These are phyloP conservation scores for Podospora conica DNA, from an alignment of 495 filamentous ascomycete genomes.

Conservation along the genomic window DNA sequence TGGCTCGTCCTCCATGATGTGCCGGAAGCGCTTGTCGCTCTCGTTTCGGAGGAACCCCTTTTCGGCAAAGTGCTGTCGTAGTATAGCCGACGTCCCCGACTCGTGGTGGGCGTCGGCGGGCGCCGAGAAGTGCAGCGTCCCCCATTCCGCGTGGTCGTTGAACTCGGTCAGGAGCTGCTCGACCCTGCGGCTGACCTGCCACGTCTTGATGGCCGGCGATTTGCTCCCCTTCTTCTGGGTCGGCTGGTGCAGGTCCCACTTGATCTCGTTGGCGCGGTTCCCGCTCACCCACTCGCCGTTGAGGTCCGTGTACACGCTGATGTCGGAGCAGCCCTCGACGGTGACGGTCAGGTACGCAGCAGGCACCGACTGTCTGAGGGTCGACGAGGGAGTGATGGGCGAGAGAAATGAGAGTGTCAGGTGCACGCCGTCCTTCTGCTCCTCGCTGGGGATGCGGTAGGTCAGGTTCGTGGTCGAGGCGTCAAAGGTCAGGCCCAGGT, in stretches of 20 bases:
- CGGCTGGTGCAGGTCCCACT: conserved; percentile 55
- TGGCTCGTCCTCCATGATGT: conserved; percentile 77
- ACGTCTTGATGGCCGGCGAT: conserved; percentile 41
- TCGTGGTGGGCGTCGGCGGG: conserved; percentile 60
- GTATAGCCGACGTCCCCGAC: conserved; percentile 58
- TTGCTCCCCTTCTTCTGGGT: conserved; percentile 3
- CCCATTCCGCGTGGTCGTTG: conserved; percentile 81
- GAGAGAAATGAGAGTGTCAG: conserved; percentile 83
- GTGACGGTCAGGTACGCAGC: conserved; percentile 77
- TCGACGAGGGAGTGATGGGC: conserved; percentile 88
- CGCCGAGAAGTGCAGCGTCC: conserved; percentile 68
- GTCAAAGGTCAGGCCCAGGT: conserved; percentile 77
- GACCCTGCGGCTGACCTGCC: conserved; percentile 54
- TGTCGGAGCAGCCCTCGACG: conserved; percentile 62
- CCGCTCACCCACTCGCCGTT: conserved; percentile 89
- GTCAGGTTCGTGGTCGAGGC: conserved; percentile 90
- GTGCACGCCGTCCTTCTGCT: conserved; percentile 37
- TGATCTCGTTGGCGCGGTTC: conserved; percentile 58
- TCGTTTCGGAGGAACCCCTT: conserved; percentile 54
- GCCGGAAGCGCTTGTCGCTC: conserved; percentile 57
- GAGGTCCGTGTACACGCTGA: conserved; percentile 82
- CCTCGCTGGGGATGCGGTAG: conserved; percentile 58
- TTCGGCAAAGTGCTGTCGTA: conserved; percentile 68
- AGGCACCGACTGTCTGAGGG: conserved; percentile 82
- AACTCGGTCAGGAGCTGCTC: conserved; percentile 72